Evolutionary conservation across 805 yeast genomes (phyloP).

Genomic region (Hanseniaspora thailandica): DNA sequence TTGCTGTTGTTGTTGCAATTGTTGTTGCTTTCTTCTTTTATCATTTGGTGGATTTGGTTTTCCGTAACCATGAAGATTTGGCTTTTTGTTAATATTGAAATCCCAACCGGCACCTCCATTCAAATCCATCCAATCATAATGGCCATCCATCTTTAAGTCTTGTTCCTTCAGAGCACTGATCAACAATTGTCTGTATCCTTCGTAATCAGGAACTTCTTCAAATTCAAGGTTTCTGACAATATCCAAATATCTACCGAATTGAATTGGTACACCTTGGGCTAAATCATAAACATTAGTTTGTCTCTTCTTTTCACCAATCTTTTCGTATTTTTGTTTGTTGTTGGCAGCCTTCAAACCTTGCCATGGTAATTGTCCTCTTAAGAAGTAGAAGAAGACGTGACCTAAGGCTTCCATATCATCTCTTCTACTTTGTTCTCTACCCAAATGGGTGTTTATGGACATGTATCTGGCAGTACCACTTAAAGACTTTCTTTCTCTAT

Average conservation of each 20-base stretch:
- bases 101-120: constrained; percentile 97
- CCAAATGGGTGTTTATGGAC: constrained; percentile 94
- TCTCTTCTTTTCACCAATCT: constrained; percentile 92
- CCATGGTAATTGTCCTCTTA: constrained; percentile 95
- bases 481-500: constrained; percentile 86
- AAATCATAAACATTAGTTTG: constrained; percentile 75
- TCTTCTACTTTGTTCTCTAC: constrained; percentile 91
- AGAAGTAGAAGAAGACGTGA: constrained; percentile 88
- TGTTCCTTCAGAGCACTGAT: constrained; percentile 64
- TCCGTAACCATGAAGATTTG: constrained; percentile 91
- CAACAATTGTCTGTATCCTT: constrained; percentile 66
- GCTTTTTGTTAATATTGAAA: constrained; percentile 73
- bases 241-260: constrained; percentile 82
- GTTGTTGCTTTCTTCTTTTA: constrained; percentile 26
- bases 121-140: constrained; percentile 95
- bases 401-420: constrained; percentile 95
- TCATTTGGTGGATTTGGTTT: constrained; percentile 77
- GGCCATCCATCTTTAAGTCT: constrained; percentile 67
- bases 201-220: constrained; percentile 92
- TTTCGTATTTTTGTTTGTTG: constrained; percentile 93
- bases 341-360: constrained; percentile 98
- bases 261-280: constrained; percentile 81
- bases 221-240: constrained; percentile 80
- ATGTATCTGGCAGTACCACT: constrained; percentile 98
- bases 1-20: constrained; percentile 18